Evolutionary conservation across 805 yeast species (phyloP).

Genomic region (Sugiyamaella valdiviana): DNA sequence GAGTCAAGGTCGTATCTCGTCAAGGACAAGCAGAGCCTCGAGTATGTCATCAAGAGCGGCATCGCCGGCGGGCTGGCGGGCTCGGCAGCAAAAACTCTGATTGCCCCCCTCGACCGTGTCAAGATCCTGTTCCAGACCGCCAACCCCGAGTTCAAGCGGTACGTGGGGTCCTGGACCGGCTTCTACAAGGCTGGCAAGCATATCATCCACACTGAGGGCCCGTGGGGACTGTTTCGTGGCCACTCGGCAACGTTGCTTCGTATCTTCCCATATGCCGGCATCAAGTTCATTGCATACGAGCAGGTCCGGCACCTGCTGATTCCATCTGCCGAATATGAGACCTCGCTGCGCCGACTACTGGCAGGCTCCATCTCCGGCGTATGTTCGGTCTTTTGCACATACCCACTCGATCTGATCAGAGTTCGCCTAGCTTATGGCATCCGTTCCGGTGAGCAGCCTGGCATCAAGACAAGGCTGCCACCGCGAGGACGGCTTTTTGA

Average conservation of each 20-base stretch:
- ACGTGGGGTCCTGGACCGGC: conserved; percentile 75
- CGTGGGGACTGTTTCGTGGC: conserved; percentile 83
- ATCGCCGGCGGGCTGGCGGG: conserved; percentile 96
- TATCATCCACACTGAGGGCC: conserved; percentile 65
- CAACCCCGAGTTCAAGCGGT: conserved; percentile 78
- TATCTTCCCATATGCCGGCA: conserved; percentile 95
- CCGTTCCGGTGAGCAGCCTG: neutral
- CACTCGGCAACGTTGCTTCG: conserved; percentile 89
- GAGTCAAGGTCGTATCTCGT: neutral
- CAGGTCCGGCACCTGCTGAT: conserved; percentile 77
- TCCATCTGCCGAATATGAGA: conserved; percentile 68
- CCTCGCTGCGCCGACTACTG: conserved; percentile 68
- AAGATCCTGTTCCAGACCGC: conserved; percentile 93
- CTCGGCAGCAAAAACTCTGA: conserved; percentile 87
- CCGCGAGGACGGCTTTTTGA: conserved; percentile 22
- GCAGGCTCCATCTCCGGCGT: conserved; percentile 92
- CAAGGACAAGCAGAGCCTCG: conserved; percentile 59
- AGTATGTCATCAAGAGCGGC: conserved; percentile 78
- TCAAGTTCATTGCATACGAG: conserved; percentile 93
- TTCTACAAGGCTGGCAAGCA: conserved; percentile 62
- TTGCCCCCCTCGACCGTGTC: conserved; percentile 93
- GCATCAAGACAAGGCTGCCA: neutral
- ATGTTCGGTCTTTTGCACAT: conserved; percentile 78
- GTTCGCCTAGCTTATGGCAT: conserved; percentile 83
- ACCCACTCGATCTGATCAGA: conserved; percentile 85